Evolutionary conservation across 169 alveolate species (phyloP).

Genomic region (Babesia ovata): DNA sequence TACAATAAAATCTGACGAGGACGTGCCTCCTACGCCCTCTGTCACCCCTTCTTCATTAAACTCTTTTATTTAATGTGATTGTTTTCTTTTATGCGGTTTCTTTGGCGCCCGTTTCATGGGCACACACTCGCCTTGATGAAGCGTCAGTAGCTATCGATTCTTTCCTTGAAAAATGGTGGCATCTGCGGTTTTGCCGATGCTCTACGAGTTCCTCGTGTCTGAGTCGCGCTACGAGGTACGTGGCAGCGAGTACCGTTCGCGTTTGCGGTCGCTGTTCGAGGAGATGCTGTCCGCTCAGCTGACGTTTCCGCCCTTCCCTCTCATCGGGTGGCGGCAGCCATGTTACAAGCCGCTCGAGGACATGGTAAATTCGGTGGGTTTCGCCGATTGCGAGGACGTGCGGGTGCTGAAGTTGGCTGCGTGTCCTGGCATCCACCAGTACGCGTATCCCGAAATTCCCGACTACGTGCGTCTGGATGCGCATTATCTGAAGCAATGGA

Average conservation of each 20-base stretch:
- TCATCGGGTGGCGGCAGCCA: slow-evolving; percentile 5
- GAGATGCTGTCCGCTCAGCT: slow-evolving; percentile 42
- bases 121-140: neutral
- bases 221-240: slow-evolving; percentile 62
- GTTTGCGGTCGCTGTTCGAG: slow-evolving; percentile 21
- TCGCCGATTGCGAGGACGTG: slow-evolving; percentile 48
- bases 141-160: neutral
- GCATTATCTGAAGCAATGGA: slow-evolving; percentile 31
- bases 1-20: slow-evolving; percentile 35
- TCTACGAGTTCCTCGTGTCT: slow-evolving; percentile 56
- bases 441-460: slow-evolving; percentile 62
- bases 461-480: slow-evolving; percentile 24
- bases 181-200: slow-evolving; percentile 50
- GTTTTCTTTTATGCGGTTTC: neutral
- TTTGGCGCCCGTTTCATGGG: neutral
- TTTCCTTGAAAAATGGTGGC: slow-evolving; percentile 25
- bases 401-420: slow-evolving; percentile 13
- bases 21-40: neutral
- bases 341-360: slow-evolving; percentile 18
- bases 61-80: slow-evolving; percentile 2
- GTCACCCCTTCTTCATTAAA: neutral
- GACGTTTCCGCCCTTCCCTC: neutral
- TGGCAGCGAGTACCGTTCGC: slow-evolving; percentile 63
- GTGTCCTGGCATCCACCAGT: slow-evolving; percentile 54
- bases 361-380: slow-evolving; percentile 29